These are phyloP conservation scores for Colletotrichum echinochloae DNA, from an alignment of 2,329 filamentous ascomycete genomes.

Conservation along the genomic window DNA sequence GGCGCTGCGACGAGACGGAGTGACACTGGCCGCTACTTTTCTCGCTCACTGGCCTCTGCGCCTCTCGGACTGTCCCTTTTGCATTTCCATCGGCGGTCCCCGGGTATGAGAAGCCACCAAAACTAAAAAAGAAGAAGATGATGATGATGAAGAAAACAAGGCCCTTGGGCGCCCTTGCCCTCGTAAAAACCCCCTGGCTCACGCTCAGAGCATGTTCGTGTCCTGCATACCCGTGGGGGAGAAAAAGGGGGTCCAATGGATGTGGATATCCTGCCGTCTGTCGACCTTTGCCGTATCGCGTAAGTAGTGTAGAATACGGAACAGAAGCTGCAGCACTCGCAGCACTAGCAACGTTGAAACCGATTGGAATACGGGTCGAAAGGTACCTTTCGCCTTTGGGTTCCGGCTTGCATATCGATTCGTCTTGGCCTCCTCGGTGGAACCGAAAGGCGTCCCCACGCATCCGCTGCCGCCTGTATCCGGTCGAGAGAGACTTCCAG, in stretches of 20 bases:
- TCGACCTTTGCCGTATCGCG: not conserved
- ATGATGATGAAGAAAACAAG: constrained; percentile 4
- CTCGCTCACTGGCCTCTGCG: not conserved
- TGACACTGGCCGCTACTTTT: not conserved
- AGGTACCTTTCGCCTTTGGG: not conserved
- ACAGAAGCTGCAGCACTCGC: constrained; percentile 4
- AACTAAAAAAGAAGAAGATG: too few relatives aligned
- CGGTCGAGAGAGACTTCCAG: not conserved
- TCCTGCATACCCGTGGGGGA: not conserved
- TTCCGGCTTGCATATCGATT: constrained; percentile 10
- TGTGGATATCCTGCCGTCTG: not conserved
- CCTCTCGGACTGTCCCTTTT: not conserved
- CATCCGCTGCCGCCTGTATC: not conserved
- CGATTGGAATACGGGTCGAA: constrained; percentile 6
- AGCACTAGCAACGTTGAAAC: not conserved
- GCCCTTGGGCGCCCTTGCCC: not conserved
- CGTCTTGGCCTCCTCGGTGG: constrained; percentile 9
- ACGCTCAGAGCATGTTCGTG: not conserved
- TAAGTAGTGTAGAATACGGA: constrained; percentile 18
- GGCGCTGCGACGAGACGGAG: not conserved
- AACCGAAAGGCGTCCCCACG: constrained; percentile 4
- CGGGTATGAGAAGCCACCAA: not conserved
- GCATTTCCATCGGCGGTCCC: not conserved
- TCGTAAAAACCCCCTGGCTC: not conserved
- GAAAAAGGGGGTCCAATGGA: not conserved